A percentile compares a stretch with the other conserved stretches of the same genome.
phyloP scores from a whole-genome alignment of 2,329 filamentous ascomycete species.

The Hymenoscyphus scutula region DNA sequence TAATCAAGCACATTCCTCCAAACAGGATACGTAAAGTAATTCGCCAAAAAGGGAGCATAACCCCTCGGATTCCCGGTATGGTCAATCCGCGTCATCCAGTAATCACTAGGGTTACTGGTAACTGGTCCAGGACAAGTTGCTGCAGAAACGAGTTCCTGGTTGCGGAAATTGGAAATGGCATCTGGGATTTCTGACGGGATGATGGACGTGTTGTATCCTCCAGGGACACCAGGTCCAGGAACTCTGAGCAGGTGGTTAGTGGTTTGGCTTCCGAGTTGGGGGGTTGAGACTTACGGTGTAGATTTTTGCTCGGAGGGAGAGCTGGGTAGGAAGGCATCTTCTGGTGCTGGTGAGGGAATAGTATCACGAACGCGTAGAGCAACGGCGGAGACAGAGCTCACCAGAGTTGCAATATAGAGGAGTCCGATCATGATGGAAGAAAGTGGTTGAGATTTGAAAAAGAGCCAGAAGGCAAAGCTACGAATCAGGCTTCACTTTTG shows the following conservation, averaged over 20 bases:
- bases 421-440: not conserved
- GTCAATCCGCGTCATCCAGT: slow-evolving; percentile 4
- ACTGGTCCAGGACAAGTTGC: slow-evolving; percentile 6
- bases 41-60: slow-evolving; percentile 3
- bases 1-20: slow-evolving; percentile 68
- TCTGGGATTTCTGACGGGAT: not conserved
- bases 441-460: not conserved
- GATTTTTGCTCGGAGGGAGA: not conserved
- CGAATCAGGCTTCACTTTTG: not conserved
- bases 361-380: not conserved
- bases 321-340: not conserved
- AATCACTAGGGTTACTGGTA: not conserved
- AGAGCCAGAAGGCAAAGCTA: not conserved
- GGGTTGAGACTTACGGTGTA: not conserved
- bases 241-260: not conserved
- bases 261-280: too few relatives aligned
- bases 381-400: not conserved
- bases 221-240: not conserved
- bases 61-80: slow-evolving; percentile 5
- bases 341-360: not conserved
- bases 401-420: not conserved
- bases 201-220: not conserved
- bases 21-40: slow-evolving; percentile 37
- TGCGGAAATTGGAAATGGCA: not conserved
- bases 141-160: not conserved